These are phyloP conservation scores for Trichoderma orchidacearum DNA, from an alignment of 495 filamentous ascomycete species.

Conservation along the genomic window DNA sequence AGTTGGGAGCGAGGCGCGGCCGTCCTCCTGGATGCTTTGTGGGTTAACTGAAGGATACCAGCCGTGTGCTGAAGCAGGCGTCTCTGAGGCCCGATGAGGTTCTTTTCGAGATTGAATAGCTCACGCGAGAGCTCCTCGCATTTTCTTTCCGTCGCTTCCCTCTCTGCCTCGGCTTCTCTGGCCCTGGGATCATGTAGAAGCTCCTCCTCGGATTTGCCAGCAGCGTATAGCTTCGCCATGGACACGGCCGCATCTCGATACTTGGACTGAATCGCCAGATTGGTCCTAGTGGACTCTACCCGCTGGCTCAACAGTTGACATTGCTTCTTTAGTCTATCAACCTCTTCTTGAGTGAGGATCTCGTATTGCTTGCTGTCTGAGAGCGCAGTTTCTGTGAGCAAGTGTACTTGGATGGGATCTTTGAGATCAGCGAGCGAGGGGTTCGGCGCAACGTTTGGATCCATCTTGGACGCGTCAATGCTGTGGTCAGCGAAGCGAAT, in stretches of 20 bases:
- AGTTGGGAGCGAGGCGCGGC: slow-evolving; percentile 12
- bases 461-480: slow-evolving; percentile 13
- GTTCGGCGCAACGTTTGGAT: slow-evolving; percentile 23
- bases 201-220: background rate
- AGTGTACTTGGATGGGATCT: slow-evolving; percentile 54
- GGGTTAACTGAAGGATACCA: slow-evolving; percentile 77
- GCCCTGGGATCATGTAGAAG: slow-evolving; percentile 21
- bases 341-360: slow-evolving; percentile 77
- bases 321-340: slow-evolving; percentile 84
- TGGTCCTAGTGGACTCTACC: slow-evolving; percentile 67
- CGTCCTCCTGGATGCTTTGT: slow-evolving; percentile 37
- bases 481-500: background rate
- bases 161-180: slow-evolving; percentile 59
- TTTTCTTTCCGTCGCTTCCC: slow-evolving; percentile 57
- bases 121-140: slow-evolving; percentile 77
- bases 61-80: slow-evolving; percentile 81
- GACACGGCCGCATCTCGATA: slow-evolving; percentile 85
- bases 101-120: slow-evolving; percentile 61
- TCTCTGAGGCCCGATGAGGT: slow-evolving; percentile 54
- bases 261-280: slow-evolving; percentile 83
- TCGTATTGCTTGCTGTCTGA: slow-evolving; percentile 73
- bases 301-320: slow-evolving; percentile 50
- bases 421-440: slow-evolving; percentile 32
- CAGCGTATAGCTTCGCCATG: slow-evolving; percentile 57
- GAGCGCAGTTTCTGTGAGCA: slow-evolving; percentile 87